These are phyloP conservation scores for Neocatenulostroma microsporum DNA, from an alignment of 2,329 filamentous ascomycete species.

Conservation along the genomic window DNA sequence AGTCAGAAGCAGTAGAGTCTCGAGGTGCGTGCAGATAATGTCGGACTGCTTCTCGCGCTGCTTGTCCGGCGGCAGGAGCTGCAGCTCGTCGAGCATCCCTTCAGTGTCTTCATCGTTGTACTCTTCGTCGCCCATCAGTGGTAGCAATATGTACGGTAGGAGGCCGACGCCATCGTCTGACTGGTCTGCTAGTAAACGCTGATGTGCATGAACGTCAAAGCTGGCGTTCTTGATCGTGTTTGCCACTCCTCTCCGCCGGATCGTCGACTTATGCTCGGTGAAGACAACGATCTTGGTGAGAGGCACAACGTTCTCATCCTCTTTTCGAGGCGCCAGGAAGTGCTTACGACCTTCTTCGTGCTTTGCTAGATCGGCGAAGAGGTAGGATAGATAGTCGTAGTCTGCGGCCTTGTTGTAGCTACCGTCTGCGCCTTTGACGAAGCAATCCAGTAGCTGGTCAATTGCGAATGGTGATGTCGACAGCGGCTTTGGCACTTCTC, in stretches of 20 bases:
- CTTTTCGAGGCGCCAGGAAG: constrained; percentile 64
- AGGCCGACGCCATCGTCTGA: constrained; percentile 60
- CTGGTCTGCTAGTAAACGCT: constrained; percentile 29
- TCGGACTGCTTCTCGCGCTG: constrained; percentile 66
- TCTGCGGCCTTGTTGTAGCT: constrained; percentile 76
- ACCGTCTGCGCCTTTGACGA: constrained; percentile 82
- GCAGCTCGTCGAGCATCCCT: constrained; percentile 81
- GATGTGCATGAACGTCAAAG: constrained; percentile 71
- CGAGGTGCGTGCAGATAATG: constrained; percentile 80
- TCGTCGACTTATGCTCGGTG: constrained; percentile 76
- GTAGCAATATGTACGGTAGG: constrained; percentile 79
- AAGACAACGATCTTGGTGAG: constrained; percentile 90
- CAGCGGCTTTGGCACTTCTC: constrained; percentile 60
- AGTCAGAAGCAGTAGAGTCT: constrained; percentile 76
- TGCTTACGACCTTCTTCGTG: constrained; percentile 63
- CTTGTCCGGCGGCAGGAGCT: constrained; percentile 85
- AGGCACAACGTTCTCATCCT: constrained; percentile 72
- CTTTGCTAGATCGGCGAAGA: constrained; percentile 85
- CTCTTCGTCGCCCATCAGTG: constrained; percentile 80
- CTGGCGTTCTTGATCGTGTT: constrained; percentile 90
- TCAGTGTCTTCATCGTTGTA: constrained; percentile 80
- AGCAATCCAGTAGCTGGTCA: constrained; percentile 90
- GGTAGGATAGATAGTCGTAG: constrained; percentile 88
- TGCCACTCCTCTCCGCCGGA: constrained; percentile 88
- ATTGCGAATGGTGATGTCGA: constrained; percentile 65